phyloP scores from a whole-genome alignment of 2,329 filamentous ascomycete genomes.

The Aureobasidium melanogenum region DNA sequence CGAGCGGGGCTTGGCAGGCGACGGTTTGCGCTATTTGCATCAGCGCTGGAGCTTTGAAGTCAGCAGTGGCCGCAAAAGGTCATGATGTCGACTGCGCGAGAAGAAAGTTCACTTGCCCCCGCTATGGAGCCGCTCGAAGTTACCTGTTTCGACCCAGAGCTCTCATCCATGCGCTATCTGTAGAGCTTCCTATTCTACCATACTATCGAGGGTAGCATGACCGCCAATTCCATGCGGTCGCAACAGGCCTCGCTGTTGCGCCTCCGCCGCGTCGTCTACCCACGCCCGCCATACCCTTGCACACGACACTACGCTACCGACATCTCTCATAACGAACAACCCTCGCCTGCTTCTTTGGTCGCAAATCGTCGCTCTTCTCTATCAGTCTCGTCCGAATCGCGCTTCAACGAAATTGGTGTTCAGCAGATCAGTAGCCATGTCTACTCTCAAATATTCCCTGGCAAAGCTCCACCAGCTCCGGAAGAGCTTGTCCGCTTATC shows the following conservation, averaged over 20 bases:
- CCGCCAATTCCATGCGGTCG: constrained; percentile 21
- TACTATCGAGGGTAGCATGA: background rate
- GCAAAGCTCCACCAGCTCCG: constrained; percentile 37
- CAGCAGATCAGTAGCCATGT: constrained; percentile 85
- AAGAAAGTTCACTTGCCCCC: constrained; percentile 9
- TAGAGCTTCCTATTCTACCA: background rate
- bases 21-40: constrained; percentile 3
- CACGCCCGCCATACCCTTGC: constrained; percentile 13
- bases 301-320: constrained; percentile 19
- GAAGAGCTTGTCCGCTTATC: constrained; percentile 70
- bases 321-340: constrained; percentile 5
- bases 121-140: constrained; percentile 1
- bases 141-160: background rate
- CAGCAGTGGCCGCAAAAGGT: background rate
- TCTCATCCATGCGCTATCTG: background rate
- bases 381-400: constrained; percentile 43
- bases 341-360: constrained; percentile 6
- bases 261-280: constrained; percentile 13
- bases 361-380: constrained; percentile 22
- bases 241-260: constrained; percentile 29
- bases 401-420: constrained; percentile 88
- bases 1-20: background rate
- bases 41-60: background rate
- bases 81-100: constrained; percentile 1
- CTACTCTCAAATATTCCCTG: constrained; percentile 72